Evolutionary conservation across 2,329 filamentous ascomycete genomes (phyloP).

Genomic region (Emydomyces testavorans): DNA sequence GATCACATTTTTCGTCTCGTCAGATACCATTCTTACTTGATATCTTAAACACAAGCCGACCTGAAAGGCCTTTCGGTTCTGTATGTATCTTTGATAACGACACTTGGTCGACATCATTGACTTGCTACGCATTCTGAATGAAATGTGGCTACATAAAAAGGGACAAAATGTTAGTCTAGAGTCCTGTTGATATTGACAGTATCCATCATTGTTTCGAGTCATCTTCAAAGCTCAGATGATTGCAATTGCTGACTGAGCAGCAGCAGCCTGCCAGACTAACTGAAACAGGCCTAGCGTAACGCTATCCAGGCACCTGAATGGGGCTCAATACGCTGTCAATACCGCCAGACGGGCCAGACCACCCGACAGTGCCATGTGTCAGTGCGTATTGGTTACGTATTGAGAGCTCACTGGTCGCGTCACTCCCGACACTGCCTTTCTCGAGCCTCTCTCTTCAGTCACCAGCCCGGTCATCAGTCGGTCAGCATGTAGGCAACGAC

Average conservation of each 20-base stretch:
- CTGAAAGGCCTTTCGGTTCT: too few relatives aligned
- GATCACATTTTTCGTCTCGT: too few relatives aligned
- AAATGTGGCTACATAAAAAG: too few relatives aligned
- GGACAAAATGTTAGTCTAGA: too few relatives aligned
- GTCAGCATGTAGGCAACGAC: slow-evolving; percentile 3
- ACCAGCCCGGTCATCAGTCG: too few relatives aligned
- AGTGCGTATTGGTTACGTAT: slow-evolving; percentile 3
- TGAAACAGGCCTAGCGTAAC: neutral
- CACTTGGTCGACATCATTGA: too few relatives aligned
- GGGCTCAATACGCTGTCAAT: slow-evolving; percentile 2
- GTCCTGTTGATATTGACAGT: too few relatives aligned
- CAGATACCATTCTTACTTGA: too few relatives aligned
- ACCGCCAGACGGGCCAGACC: neutral
- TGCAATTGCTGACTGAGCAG: neutral
- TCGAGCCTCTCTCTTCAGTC: neutral
- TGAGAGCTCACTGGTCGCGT: neutral
- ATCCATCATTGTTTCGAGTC: too few relatives aligned
- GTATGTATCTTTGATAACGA: too few relatives aligned
- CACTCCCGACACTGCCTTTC: neutral
- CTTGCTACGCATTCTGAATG: too few relatives aligned
- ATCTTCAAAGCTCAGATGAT: neutral
- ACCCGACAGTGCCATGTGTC: slow-evolving; percentile 4
- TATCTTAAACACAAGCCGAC: too few relatives aligned
- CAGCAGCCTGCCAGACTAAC: neutral
- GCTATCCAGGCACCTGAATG: neutral